Base-by-base conservation (phyloP, 2,329 filamentous ascomycete genomes). In the Pestalotiopsis sp. region DNA sequence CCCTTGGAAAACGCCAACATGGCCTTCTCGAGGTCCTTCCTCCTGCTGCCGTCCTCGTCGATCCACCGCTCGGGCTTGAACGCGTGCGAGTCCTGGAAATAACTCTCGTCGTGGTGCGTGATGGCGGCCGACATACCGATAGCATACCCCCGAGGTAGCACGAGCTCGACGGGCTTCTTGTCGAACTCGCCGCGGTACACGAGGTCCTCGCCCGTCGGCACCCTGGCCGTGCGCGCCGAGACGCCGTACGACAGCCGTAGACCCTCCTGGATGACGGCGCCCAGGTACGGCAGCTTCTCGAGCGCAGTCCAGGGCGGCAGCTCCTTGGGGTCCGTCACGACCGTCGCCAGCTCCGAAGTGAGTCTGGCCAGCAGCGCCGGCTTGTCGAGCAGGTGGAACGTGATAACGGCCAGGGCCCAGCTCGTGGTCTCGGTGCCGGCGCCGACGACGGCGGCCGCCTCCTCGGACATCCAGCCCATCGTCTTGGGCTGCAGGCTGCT, bases 231-330 rank as follows among this genome's bases (percentile, higher is more conserved):
- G 17, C 73, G 71, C 25, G 60, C 66, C 4, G 71, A 70, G 11
- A 74, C 67, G 2, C 73, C 73, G 52, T 71, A 70, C 56, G 71
- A 70, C 27, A 75, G 68, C 36, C 74, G 73, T n/a, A 76, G 68
- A 25, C 70, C 68, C 65, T 76, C 74, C n/a, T 71, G 68, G 17
- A 76, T 69, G 11, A 76, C 71, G 20, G 67, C 74, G 56, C 69
- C 68, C 11, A 80, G 70, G 69, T 83, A 85, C 0, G 82, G 80
- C 9, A 84, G 73, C 59, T 79, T 72, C 70, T 85, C 78, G 6
- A 83, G 73, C 38, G 75, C 71, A 0, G 70, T 72, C 73, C 74
- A 76, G 62, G 73, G 20, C 2, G 63, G 63, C 1, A 66, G 31
- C 17, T 56, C 72, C 27, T 74, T 64, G n/a, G 39, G 49, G 67